Base-by-base conservation (phyloP, 176 grass and related monocot species). In the Typha latifolia region DNA sequence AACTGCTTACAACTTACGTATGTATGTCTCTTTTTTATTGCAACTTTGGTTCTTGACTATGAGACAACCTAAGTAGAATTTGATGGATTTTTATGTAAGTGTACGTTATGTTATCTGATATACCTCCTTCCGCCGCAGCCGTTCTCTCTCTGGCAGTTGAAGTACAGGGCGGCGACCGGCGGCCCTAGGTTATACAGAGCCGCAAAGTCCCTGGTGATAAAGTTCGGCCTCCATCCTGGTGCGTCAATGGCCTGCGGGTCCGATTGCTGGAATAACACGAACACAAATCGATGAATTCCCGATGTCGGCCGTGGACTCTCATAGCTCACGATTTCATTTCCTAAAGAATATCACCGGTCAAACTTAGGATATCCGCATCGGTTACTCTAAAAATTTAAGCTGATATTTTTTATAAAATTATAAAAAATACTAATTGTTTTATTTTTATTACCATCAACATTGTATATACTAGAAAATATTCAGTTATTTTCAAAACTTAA, bases 71-170 rank as follows among this genome's bases (percentile, higher is more conserved):
- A 43, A 10, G 9, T 9, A 1, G 37, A 43, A 43, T 43, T 9
- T 43, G 37, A 43, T 43, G 9, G 37, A 43, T 43, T 43, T 29
- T 2, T 3, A 29, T 29, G 27, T n/a, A n/a, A n/a, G n/a, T 3
- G 27, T 29, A 27, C 2, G 21, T 16, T 34, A 48, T 74, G 72
- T 90, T 65, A 84, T 59, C 78, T 80, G 19, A 74, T 78, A 75
- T 79, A 88, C 84, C 91, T 87, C 82, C 91, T 83, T 49, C 91
- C 91, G 70, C 91, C 91, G 66, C 91, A 96, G 5, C 87, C 87
- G 22, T 81, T 96, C 74, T 96, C 91, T 62, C 84, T 85, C 66
- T 96, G 91, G 74, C 91, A 96, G 70, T 96, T 90, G 87, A 96
- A 96, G 77, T 81, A 96, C 26, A 90, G 10, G 11, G 67, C 84